Evolutionary conservation across 1,139 yeast species (phyloP).

Genomic region (Pichia sp.): DNA sequence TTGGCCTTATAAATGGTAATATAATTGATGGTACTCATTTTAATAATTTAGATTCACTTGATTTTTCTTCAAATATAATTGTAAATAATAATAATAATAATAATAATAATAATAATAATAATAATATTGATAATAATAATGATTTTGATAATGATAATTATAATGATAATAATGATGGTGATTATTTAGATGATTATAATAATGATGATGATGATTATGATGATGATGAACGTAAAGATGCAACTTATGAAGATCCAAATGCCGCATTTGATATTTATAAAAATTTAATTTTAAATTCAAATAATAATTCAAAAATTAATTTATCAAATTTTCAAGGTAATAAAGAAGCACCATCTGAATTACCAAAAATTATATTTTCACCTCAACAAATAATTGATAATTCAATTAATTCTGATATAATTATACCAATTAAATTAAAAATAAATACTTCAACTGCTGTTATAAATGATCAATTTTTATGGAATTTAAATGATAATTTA

Average conservation of each 20-base stretch:
- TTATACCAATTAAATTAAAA: conserved; percentile 76
- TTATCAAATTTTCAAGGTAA: conserved; percentile 26
- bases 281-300: conserved; percentile 8
- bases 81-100: background rate
- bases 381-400: conserved; percentile 20
- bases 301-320: conserved; percentile 15
- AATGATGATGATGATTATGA: conserved; percentile 43
- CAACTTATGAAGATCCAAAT: conserved; percentile 19
- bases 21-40: background rate
- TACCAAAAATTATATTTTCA: conserved; percentile 20
- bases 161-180: conserved; percentile 25
- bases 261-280: conserved; percentile 19
- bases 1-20: background rate
- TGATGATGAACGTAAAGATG: conserved; percentile 17
- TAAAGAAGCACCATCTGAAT: conserved; percentile 35
- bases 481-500: conserved; percentile 78
- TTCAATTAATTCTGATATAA: conserved; percentile 30
- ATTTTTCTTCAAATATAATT: background rate
- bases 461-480: conserved; percentile 76
- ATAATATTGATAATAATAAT: conserved; percentile 31
- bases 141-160: conserved; percentile 29
- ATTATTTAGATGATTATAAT: conserved; percentile 50
- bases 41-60: background rate
- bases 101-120: background rate
- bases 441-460: conserved; percentile 66